Base-by-base conservation (phyloP, 768 basidiomycete species). In the Scleroderma bovista region DNA sequence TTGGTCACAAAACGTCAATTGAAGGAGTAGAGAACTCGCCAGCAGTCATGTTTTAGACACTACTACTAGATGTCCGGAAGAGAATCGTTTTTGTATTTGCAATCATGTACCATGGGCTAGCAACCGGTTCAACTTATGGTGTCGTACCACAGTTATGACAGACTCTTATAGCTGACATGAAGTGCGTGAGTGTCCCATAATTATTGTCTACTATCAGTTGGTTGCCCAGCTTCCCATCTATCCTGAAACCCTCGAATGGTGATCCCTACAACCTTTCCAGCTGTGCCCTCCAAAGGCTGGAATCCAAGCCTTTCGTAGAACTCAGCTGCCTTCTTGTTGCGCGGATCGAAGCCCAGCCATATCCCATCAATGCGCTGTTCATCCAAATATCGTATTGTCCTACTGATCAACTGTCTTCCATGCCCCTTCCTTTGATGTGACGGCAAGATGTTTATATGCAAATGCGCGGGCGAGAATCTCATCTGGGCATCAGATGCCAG, bases 1-100 rank as follows among this genome's bases (percentile, higher is more conserved):
- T 99, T 41, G 96, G 96, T 15, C 96, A 99, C 75, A 99, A 98
- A 73, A 91, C 91, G 11, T 84, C 91, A 42, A 80, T 96, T 61
- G 93, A 93, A 55, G 79, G 75, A 44, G 86, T 96, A 53, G 92
- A 93, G 69, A 86, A 83, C 63, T 85, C 91, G 22, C 81, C 93
- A 0, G 93, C 94, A 6, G 93, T 96, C 15, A 82, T 91, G 73
- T 88, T 96, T 73, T 94, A 83, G 68, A 53, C 52, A 57, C 51
- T 46, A 48, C 33, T 22, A 15, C 33, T 24, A 39, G 31, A 3
- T 16, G 6, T 46, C 36, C 50, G 48, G 47, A 26, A 12, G n/a
- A 22, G 31, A 44, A 19, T 12, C 31, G 26, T 9, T 29, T 29
- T 9, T 29, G 26, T 4, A 29, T 29, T 29, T 29, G 26, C 26